Evolutionary conservation across 2,329 filamentous ascomycete species (phyloP).

Genomic region (Lasiodiplodia hormozganensis): DNA sequence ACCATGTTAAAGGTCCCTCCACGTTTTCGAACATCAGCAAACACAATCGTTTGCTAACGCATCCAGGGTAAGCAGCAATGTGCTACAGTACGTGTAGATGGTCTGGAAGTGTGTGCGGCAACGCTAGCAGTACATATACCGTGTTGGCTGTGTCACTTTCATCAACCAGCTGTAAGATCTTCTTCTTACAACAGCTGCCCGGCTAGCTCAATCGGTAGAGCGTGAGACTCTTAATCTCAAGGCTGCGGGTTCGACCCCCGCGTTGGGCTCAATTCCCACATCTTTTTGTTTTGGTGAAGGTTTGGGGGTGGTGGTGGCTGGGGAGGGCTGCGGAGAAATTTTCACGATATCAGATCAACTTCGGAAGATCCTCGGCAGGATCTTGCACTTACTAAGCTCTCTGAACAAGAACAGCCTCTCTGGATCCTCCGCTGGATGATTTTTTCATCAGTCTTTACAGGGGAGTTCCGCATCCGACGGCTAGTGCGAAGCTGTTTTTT

Average conservation of each 20-base stretch:
- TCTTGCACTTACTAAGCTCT: no score
- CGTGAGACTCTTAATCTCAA: conserved; percentile 33
- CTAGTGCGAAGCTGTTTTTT: no score
- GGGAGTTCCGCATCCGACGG: no score
- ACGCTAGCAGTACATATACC: background rate
- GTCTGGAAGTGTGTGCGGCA: background rate
- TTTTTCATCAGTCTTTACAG: no score
- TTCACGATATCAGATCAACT: background rate
- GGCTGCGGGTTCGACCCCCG: conserved; percentile 30
- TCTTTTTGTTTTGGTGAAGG: conserved; percentile 14
- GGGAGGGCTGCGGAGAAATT: background rate
- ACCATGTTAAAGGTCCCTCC: background rate
- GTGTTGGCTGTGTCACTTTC: background rate
- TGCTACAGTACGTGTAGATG: background rate
- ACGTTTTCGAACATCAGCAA: background rate
- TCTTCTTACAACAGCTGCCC: conserved; percentile 13
- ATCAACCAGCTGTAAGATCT: background rate
- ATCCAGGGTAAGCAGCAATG: no score
- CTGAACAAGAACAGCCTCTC: no score
- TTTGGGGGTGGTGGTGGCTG: conserved; percentile 31
- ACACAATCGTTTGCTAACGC: no score
- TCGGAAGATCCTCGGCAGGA: no score
- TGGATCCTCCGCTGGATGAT: no score
- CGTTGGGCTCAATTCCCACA: conserved; percentile 29
- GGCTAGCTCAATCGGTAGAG: conserved; percentile 34